These are phyloP conservation scores for Pythium sukuiense DNA, from an alignment of 352 stramenopile genomes.

Conservation along the genomic window DNA sequence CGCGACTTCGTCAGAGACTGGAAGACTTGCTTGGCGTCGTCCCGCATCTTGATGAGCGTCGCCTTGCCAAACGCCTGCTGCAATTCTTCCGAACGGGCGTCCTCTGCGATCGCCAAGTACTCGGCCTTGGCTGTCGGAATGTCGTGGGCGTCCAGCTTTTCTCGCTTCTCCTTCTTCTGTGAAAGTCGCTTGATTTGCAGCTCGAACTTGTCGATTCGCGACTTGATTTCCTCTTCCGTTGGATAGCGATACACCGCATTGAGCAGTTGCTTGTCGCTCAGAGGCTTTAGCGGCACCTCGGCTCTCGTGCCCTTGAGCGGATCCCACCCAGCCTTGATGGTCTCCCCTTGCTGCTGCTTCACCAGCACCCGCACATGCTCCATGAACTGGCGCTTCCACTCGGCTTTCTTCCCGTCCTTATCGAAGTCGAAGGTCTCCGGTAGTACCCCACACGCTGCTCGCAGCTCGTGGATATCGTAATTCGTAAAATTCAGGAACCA, in stretches of 20 bases:
- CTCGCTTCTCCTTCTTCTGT: constrained; percentile 40
- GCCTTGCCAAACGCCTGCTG: constrained; percentile 61
- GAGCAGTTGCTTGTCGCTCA: constrained; percentile 56
- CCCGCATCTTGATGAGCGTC: constrained; percentile 60
- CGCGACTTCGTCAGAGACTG: constrained; percentile 49
- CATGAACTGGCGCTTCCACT: constrained; percentile 65
- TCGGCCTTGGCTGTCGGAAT: constrained; percentile 74
- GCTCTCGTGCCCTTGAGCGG: constrained; percentile 34
- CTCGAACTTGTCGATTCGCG: constrained; percentile 57
- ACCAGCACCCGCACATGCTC: constrained; percentile 56
- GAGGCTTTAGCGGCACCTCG: constrained; percentile 57
- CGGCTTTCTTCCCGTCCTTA: constrained; percentile 66
- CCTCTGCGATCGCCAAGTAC: constrained; percentile 73
- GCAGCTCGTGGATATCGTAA: constrained; percentile 72
- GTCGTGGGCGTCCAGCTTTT: constrained; percentile 41
- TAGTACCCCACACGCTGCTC: constrained; percentile 48
- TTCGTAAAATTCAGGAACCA: constrained; percentile 66
- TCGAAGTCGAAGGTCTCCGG: constrained; percentile 71
- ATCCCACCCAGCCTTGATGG: constrained; percentile 67
- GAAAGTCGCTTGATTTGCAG: constrained; percentile 47
- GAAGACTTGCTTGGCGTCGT: constrained; percentile 61
- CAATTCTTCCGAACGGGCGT: constrained; percentile 66
- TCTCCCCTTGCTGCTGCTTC: constrained; percentile 57
- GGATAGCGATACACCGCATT: constrained; percentile 74
- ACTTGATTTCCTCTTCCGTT: constrained; percentile 61